phyloP scores from a whole-genome alignment of 148 eudicot genomes.

The Selenicereus undatus region DNA sequence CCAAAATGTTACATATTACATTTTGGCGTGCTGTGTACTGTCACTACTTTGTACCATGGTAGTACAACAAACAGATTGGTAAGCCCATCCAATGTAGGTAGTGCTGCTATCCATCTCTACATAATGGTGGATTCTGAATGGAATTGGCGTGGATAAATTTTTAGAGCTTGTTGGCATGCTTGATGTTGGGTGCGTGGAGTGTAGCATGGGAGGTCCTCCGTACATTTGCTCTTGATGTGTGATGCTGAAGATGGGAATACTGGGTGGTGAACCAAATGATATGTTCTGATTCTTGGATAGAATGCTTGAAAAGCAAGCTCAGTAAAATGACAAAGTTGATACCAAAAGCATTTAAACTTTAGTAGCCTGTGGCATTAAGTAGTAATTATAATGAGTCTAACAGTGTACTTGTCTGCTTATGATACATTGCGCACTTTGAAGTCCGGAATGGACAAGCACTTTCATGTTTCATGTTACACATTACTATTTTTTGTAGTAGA shows the following conservation, averaged over 20 bases:
- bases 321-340: neutral
- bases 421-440: neutral
- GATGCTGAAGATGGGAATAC: neutral
- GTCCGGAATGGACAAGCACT: neutral
- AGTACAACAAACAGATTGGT: neutral
- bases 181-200: neutral
- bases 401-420: neutral
- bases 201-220: neutral
- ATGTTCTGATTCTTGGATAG: neutral
- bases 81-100: neutral
- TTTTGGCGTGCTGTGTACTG: neutral
- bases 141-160: neutral
- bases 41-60: neutral
- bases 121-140: neutral
- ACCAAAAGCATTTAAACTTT: neutral
- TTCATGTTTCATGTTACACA: neutral
- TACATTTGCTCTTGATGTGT: neutral
- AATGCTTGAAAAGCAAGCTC: neutral
- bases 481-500: neutral
- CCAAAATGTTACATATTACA: neutral
- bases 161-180: neutral
- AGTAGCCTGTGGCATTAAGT: neutral
- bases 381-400: neutral
- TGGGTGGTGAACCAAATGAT: neutral
- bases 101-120: neutral